Evolutionary conservation across 2,329 filamentous ascomycete genomes (phyloP), one percentile per base, ranked within the genome.

Genomic region (Trichoderma breve): DNA sequence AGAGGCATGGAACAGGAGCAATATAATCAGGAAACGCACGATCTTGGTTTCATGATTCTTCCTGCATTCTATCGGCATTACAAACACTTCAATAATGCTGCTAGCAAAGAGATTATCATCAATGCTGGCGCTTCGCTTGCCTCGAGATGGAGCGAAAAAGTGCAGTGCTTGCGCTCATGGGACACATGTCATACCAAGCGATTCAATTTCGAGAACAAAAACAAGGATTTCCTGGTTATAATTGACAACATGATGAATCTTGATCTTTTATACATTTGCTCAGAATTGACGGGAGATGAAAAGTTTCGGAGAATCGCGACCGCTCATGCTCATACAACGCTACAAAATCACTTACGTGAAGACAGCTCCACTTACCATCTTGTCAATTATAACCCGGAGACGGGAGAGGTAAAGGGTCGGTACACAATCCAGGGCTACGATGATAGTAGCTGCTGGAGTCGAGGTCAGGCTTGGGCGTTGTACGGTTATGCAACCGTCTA

Each of bases 211-310:
- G 61, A 63, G 9, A 30, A 71, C 63, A 60, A 36, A 26, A 57
- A 65, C 15, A 36, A 36, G 4, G 70, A 74, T 53, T 74, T 73
- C 47, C 65, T 74, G 14, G 72, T 73, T 61, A 73, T 64, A 21
- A 72, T 72, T 24, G 73, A 74, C 63, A 74, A 74, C 21, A 74
- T 74, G 73, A 74, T 74, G 73, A 74, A 74, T 61, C 72, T 74
- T 28, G 73, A 73, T 18, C 64, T 74, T 12, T 51, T 74, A 15
- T 74, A 71, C n/a, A 60, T 65, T 15, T 63, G 66, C 28, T 58
- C 72, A 11, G 72, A 72, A 26, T 36, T 71, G 26, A 73, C 72
- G 9, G 69, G 72, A n/a, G 39, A 71, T 43, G 34, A 39, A 9
- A 67, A 73, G 36, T 62, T 72, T 30, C 67, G 62, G 6, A 64